Base-by-base conservation (phyloP, 148 eudicot species). In the Rhododendron molle region DNA sequence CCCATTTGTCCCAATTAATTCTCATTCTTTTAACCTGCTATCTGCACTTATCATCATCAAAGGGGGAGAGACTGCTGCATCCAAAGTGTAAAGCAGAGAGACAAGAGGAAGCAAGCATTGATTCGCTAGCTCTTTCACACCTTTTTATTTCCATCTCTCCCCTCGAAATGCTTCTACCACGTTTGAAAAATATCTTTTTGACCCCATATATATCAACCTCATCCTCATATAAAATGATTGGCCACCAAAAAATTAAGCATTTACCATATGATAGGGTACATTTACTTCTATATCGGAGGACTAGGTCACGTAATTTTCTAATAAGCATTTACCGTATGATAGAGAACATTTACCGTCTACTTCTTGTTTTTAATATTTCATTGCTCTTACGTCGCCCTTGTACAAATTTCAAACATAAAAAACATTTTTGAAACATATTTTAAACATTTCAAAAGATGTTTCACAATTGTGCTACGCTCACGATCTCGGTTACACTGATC, bases 31-130 rank as follows among this genome's bases (percentile, higher is more conserved):
- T 40, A 76, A 76, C 50, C 80, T 34, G 15, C 78, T 15, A 18
- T n/a, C n/a, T 26, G 73, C 73, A 67, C 14, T 18, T 36, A 9
- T 3, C 12, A 76, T 40, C 80, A 40, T 76, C 80, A 76, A 40
- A 18, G 80, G 40, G 40, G 38, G 76, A 14, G 76, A 15, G 32
- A 10, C 72, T 11, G 72, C 1, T 65, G 26, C 32, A 26, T 65
- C 32, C 30, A 65, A 74, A 76, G 49, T 20, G n/a, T 76, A 76
- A 76, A 76, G 80, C 80, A 43, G 47, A 23, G 47, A 43, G 26
- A 43, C 80, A 40, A 71, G 26, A 76, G 47, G 49, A 38, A 76
- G 80, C 80, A 43, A 76, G 50, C 49, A 76, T 76, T 43, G 80
- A 76, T 76, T 76, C 80, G 50, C 49, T 40, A 40, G 44, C 44